A percentile compares a stretch with the other conserved stretches of the same genome.
These are phyloP conservation scores for Sclerotinia subarctica DNA, from an alignment of 2,329 filamentous ascomycete species.

Conservation along the genomic window DNA sequence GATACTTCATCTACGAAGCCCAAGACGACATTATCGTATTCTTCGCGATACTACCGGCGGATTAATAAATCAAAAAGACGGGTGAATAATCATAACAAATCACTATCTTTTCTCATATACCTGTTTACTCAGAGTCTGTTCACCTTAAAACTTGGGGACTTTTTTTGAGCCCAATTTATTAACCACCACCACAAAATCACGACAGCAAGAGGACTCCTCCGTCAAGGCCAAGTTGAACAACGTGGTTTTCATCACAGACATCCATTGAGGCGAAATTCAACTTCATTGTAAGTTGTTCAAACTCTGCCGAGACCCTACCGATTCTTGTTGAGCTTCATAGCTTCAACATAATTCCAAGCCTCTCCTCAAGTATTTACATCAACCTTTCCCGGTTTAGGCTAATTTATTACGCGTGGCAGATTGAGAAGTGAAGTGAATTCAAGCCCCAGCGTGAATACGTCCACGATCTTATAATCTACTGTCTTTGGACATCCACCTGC, in stretches of 20 bases:
- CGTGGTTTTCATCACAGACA: neutral
- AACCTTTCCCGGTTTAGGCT: neutral
- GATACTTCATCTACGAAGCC: neutral
- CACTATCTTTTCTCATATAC: neutral
- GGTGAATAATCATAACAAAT: constrained; percentile 5
- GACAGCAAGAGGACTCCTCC: neutral
- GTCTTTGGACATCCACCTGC: constrained; percentile 23
- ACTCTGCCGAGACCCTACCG: neutral
- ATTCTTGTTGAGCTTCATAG: constrained; percentile 18
- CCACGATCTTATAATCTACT: neutral
- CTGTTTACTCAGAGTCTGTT: constrained; percentile 11
- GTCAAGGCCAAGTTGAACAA: neutral
- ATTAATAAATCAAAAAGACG: neutral
- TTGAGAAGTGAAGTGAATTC: constrained; percentile 20
- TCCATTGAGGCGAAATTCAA: constrained; percentile 19
- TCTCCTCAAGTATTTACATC: neutral
- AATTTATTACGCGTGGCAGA: constrained; percentile 11
- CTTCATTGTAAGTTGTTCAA: constrained; percentile 18
- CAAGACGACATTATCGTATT: constrained; percentile 5
- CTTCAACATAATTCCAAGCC: neutral
- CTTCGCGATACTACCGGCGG: neutral
- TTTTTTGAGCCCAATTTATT: constrained; percentile 2
- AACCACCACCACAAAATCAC: neutral
- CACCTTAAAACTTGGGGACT: constrained; percentile 7
- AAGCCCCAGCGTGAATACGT: constrained; percentile 5